Percentiles rank a stretch among this genome's conserved stretches.
Evolutionary conservation across 768 basidiomycete genomes (phyloP).

Genomic region (Mrakia blollopis): DNA sequence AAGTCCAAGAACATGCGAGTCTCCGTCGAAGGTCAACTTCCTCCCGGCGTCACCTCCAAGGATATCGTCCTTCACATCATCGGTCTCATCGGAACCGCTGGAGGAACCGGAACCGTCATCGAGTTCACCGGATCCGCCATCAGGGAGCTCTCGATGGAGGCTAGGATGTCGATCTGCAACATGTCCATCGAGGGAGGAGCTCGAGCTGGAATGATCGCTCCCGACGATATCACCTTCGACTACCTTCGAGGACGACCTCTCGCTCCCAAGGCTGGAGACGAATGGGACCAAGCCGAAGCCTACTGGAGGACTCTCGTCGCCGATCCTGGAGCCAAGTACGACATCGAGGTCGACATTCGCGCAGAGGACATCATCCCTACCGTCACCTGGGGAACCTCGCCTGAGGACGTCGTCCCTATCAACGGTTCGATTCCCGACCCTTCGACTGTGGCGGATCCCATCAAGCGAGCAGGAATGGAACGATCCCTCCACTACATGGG

Average conservation of each 20-base stretch:
- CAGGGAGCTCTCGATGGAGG: constrained; percentile 80
- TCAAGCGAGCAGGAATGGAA: constrained; percentile 63
- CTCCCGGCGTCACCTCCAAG: constrained; percentile 78
- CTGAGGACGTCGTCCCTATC: constrained; percentile 80
- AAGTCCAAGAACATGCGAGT: constrained; percentile 92
- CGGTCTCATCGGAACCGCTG: constrained; percentile 86
- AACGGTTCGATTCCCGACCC: constrained; percentile 77
- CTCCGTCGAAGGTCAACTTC: constrained; percentile 73
- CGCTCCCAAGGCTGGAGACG: constrained; percentile 67
- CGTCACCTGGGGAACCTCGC: constrained; percentile 88
- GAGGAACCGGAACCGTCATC: constrained; percentile 84
- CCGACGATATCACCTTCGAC: constrained; percentile 77
- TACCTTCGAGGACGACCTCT: constrained; percentile 78
- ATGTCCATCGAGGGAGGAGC: constrained; percentile 95
- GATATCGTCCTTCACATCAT: constrained; percentile 88
- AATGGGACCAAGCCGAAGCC: constrained; percentile 77
- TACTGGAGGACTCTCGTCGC: constrained; percentile 77
- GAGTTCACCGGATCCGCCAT: constrained; percentile 88
- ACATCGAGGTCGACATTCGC: constrained; percentile 70
- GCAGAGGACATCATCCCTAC: constrained; percentile 85
- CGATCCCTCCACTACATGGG: constrained; percentile 84
- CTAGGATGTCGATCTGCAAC: constrained; percentile 70
- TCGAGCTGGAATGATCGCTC: constrained; percentile 86
- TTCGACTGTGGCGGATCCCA: constrained; percentile 57
- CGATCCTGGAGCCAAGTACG: constrained; percentile 78